These are phyloP conservation scores for Chaetoceros tenuissimus DNA, from an alignment of 108 stramenopile species.

Conservation along the genomic window DNA sequence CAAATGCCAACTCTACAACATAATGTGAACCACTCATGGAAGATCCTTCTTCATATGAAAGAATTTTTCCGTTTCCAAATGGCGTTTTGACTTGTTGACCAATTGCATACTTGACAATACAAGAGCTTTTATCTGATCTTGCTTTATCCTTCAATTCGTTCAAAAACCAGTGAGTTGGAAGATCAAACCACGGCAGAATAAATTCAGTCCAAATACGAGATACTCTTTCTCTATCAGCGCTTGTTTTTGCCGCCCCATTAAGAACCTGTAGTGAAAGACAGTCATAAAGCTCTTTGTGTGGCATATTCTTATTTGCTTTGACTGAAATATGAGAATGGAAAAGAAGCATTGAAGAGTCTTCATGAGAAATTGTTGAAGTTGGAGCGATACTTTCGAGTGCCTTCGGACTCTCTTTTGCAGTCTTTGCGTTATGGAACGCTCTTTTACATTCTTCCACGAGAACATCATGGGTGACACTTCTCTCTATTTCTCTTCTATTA, in stretches of 20 bases:
- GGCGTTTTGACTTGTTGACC: slow-evolving; percentile 63
- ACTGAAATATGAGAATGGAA: slow-evolving; percentile 58
- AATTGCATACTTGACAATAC: slow-evolving; percentile 41
- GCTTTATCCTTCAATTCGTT: slow-evolving; percentile 32
- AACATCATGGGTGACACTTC: slow-evolving; percentile 28
- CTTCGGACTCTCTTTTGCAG: slow-evolving; percentile 25
- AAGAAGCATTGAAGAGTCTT: slow-evolving; percentile 37
- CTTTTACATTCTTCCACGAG: slow-evolving; percentile 63
- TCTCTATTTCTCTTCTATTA: slow-evolving; percentile 54
- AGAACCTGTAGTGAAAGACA: slow-evolving; percentile 25
- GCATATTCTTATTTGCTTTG: slow-evolving; percentile 26
- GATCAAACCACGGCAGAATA: slow-evolving; percentile 64
- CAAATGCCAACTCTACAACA: slow-evolving; percentile 59
- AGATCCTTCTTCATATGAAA: slow-evolving; percentile 26
- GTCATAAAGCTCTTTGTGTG: slow-evolving; percentile 44
- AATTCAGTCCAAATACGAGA: slow-evolving; percentile 66
- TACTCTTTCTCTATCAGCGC: slow-evolving; percentile 29
- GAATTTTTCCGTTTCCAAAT: slow-evolving; percentile 63
- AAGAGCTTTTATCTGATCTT: slow-evolving; percentile 14
- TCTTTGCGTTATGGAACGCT: slow-evolving; percentile 36
- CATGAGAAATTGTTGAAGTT: slow-evolving; percentile 27
- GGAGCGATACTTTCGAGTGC: slow-evolving; percentile 22
- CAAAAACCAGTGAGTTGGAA: slow-evolving; percentile 40
- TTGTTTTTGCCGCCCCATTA: slow-evolving; percentile 6
- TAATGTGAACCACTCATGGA: slow-evolving; percentile 28